phyloP scores from a whole-genome alignment of 1,284 basidiomycete genomes.

The Rhodofomes roseus region DNA sequence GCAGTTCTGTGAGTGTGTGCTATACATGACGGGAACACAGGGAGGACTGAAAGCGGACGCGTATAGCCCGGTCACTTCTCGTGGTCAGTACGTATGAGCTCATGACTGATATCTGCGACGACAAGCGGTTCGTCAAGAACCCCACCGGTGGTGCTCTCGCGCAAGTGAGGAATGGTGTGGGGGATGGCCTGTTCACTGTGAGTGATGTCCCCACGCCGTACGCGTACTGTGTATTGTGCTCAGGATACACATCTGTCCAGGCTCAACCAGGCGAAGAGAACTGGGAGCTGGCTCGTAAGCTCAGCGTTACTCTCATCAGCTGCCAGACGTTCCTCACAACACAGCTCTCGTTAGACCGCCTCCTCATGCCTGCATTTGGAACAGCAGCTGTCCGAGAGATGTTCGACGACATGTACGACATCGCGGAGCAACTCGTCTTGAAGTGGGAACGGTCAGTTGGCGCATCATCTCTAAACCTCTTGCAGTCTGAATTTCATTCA shows the following conservation, averaged over 20 bases:
- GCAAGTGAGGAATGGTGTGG: constrained; percentile 39
- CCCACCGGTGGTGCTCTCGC: constrained; percentile 29
- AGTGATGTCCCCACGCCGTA: background rate
- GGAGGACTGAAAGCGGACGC: background rate
- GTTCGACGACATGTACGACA: constrained; percentile 49
- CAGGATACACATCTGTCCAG: constrained; percentile 8
- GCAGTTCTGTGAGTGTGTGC: constrained; percentile 32
- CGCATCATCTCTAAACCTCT: constrained; percentile 1
- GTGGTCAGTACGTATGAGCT: constrained; percentile 38
- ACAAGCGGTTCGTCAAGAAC: constrained; percentile 42
- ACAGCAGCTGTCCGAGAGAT: constrained; percentile 42
- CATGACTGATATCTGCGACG: constrained; percentile 42
- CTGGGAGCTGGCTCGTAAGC: constrained; percentile 22
- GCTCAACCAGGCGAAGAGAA: constrained; percentile 42
- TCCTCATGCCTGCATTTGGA: constrained; percentile 50
- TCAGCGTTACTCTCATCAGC: background rate
- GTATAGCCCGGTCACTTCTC: constrained; percentile 20
- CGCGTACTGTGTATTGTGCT: background rate
- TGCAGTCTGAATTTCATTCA: background rate
- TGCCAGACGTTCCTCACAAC: background rate
- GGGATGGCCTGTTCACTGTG: constrained; percentile 46
- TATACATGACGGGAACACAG: background rate
- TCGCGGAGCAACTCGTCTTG: constrained; percentile 43
- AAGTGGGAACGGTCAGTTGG: constrained; percentile 41
- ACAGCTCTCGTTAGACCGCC: constrained; percentile 35